A percentile compares a stretch with the other conserved stretches of the same genome.
phyloP scores from a whole-genome alignment of 73 alveolate species.

The Paramecium primaurelia region DNA sequence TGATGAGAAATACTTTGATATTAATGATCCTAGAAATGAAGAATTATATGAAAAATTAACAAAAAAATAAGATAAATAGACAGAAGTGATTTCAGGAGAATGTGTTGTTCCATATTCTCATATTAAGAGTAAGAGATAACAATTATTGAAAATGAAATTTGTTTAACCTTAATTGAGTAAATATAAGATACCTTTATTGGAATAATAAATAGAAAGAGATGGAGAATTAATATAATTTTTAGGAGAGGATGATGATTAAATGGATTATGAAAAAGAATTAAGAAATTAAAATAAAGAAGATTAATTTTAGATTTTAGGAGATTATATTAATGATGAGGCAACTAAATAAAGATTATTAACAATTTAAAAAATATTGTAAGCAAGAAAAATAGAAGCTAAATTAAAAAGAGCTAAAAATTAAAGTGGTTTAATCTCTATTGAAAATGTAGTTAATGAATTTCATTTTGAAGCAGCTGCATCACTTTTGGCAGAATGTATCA shows the following conservation, averaged over 20 bases:
- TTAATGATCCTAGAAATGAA: constrained; percentile 96
- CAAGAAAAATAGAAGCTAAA: constrained; percentile 1
- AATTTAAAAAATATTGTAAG: background rate
- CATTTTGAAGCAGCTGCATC: constrained; percentile 60
- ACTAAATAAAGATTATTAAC: constrained; percentile 34
- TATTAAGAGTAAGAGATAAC: constrained; percentile 73
- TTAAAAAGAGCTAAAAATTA: background rate
- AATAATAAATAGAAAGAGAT: constrained; percentile 70
- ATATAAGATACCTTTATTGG: constrained; percentile 76
- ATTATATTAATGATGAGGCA: constrained; percentile 23
- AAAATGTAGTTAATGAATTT: constrained; percentile 64
- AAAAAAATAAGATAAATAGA: constrained; percentile 75
- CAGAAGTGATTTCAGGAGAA: constrained; percentile 79
- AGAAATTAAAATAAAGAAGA: background rate
- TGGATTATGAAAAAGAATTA: constrained; percentile 29
- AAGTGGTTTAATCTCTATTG: constrained; percentile 55
- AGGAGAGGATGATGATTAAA: background rate
- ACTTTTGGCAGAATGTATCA: constrained; percentile 52
- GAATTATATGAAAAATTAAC: constrained; percentile 76
- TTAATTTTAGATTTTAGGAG: background rate
- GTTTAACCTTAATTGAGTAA: constrained; percentile 68
- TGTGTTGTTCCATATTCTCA: constrained; percentile 73
- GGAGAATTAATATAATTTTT: background rate
- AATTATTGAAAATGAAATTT: constrained; percentile 68
- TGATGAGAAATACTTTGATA: constrained; percentile 85